These are phyloP conservation scores for Penicillium coprophilum DNA, from an alignment of 495 filamentous ascomycete species.

Conservation along the genomic window DNA sequence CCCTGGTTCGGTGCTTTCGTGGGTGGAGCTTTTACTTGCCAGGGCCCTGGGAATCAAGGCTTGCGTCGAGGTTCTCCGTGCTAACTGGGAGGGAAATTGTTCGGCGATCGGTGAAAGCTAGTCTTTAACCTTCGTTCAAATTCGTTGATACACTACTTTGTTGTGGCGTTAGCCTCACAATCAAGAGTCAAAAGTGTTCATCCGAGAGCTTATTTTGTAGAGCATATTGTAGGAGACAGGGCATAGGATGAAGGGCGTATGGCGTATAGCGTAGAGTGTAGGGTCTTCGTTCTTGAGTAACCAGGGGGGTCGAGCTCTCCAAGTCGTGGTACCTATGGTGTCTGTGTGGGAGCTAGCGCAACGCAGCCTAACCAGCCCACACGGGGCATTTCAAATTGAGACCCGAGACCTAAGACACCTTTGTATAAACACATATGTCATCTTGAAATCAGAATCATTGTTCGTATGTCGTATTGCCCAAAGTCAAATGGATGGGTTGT, in stretches of 20 bases:
- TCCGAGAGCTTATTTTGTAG: neutral
- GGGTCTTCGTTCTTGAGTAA: neutral
- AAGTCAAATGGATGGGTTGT: neutral
- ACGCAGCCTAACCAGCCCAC: neutral
- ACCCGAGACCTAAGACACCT: neutral
- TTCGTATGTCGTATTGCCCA: neutral
- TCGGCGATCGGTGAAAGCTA: neutral
- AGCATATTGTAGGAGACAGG: neutral
- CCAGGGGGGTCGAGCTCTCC: too few species aligned
- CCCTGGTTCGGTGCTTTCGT: neutral
- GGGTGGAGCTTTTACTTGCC: neutral
- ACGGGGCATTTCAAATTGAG: neutral
- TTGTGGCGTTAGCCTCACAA: conserved; percentile 5
- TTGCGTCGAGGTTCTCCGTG: neutral
- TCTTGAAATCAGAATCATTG: neutral
- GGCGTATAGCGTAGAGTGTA: too few species aligned
- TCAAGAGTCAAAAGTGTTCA: neutral
- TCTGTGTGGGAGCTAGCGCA: neutral
- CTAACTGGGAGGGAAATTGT: neutral
- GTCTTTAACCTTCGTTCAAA: neutral
- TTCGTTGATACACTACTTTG: neutral
- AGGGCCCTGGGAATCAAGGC: neutral
- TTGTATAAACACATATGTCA: neutral
- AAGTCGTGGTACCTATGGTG: too few species aligned
- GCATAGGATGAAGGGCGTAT: neutral